Percentiles rank a stretch among this genome's conserved stretches.
These are phyloP conservation scores for Vanderwaltozyma verrucispora DNA, from an alignment of 805 yeast species.

Conservation along the genomic window DNA sequence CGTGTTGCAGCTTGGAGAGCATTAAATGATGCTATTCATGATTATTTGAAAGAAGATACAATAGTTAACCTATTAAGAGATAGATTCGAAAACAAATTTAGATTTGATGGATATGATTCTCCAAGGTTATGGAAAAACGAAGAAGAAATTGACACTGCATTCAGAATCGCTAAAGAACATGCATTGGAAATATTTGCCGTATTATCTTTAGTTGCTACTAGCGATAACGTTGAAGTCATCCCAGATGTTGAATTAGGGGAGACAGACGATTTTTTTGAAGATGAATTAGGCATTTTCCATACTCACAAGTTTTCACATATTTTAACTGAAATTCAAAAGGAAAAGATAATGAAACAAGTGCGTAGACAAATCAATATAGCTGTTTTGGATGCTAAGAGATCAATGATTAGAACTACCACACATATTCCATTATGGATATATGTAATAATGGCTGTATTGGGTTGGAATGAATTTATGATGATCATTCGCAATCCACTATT, in stretches of 20 bases:
- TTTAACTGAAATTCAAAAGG: constrained; percentile 46
- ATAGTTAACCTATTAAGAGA: constrained; percentile 60
- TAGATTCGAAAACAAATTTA: constrained; percentile 69
- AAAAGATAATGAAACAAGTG: constrained; percentile 46
- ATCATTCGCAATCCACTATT: constrained; percentile 79
- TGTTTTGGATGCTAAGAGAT: constrained; percentile 80
- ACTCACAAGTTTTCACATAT: constrained; percentile 44
- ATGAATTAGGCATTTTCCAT: constrained; percentile 34
- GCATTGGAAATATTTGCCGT: constrained; percentile 53
- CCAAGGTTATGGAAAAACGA: constrained; percentile 76
- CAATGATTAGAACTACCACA: constrained; percentile 65
- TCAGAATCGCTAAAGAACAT: constrained; percentile 48
- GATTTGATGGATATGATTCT: constrained; percentile 71
- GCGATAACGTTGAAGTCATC: constrained; percentile 43
- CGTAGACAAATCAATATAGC: constrained; percentile 69
- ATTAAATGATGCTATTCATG: constrained; percentile 48
- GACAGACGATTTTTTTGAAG: constrained; percentile 23
- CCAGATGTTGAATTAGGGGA: constrained; percentile 45
- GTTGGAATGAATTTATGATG: constrained; percentile 94
- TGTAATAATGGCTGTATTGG: constrained; percentile 59
- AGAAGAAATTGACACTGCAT: constrained; percentile 60
- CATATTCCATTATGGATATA: constrained; percentile 81
- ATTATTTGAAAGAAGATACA: constrained; percentile 54
- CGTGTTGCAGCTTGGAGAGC: constrained; percentile 53
- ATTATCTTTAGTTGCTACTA: constrained; percentile 43